These are phyloP conservation scores for Rasamsonia emersonii DNA, from an alignment of 2,329 filamentous ascomycete genomes.

Conservation along the genomic window DNA sequence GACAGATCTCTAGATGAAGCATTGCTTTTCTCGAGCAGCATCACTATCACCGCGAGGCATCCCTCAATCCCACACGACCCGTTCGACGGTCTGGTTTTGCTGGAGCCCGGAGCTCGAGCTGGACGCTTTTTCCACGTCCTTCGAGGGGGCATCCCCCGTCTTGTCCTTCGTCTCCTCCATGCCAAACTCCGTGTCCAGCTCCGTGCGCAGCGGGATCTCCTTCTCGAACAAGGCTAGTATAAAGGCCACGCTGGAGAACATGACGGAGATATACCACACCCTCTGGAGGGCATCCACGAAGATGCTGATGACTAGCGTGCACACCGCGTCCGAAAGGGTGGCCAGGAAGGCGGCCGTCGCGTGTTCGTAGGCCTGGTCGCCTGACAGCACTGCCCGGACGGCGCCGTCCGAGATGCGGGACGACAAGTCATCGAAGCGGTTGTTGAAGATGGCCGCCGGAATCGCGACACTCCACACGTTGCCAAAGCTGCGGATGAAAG, in stretches of 20 bases:
- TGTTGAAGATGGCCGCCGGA: slow-evolving; percentile 24
- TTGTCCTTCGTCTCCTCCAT: too few species aligned
- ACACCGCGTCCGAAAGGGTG: neutral
- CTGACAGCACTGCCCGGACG: slow-evolving; percentile 7
- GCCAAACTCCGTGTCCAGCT: slow-evolving; percentile 3
- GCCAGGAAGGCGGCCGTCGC: slow-evolving; percentile 7
- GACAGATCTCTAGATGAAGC: too few species aligned
- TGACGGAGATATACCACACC: slow-evolving; percentile 2
- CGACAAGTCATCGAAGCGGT: slow-evolving; percentile 9
- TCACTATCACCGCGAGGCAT: too few species aligned
- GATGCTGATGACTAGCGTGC: neutral
- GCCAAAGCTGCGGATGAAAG: slow-evolving; percentile 24
- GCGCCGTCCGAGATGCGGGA: slow-evolving; percentile 9
- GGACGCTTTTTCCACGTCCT: too few species aligned
- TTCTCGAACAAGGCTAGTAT: slow-evolving; percentile 3
- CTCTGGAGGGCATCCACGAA: slow-evolving; percentile 1
- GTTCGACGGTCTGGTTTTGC: too few species aligned
- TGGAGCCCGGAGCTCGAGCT: too few species aligned
- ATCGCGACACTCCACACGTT: slow-evolving; percentile 23
- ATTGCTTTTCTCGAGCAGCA: too few species aligned
- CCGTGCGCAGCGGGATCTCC: slow-evolving; percentile 1
- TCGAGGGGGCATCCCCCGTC: too few species aligned
- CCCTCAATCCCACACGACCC: too few species aligned
- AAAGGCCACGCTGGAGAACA: slow-evolving; percentile 1
- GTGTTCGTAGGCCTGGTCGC: slow-evolving; percentile 16